Evolutionary conservation across 345 rosid genomes (phyloP).

Genomic region (Cardiospermum halicacabum): DNA sequence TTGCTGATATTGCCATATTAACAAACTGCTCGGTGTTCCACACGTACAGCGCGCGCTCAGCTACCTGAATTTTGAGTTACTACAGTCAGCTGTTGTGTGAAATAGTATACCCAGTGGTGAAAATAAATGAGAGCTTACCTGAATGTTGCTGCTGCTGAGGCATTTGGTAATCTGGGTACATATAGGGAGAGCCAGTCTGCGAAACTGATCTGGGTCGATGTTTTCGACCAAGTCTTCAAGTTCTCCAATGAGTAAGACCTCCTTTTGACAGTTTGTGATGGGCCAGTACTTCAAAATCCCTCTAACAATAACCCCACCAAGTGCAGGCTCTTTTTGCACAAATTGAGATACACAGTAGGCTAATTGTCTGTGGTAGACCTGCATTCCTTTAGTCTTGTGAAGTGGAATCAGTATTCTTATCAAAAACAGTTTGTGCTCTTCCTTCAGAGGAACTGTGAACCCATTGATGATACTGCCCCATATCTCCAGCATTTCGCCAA

Average conservation of each 20-base stretch:
- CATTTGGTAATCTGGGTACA: conserved; percentile 42
- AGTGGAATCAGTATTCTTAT: conserved; percentile 57
- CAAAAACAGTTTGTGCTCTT: conserved; percentile 60
- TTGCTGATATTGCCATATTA: conserved; percentile 45
- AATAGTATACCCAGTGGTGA: no score
- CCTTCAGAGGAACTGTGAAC: conserved; percentile 54
- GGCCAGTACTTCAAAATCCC: conserved; percentile 65
- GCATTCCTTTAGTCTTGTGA: conserved; percentile 50
- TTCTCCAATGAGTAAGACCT: conserved; percentile 47
- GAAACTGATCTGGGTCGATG: conserved; percentile 52
- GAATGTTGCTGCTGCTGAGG: conserved; percentile 51
- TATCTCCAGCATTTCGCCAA: conserved; percentile 51
- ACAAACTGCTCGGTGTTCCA: conserved; percentile 66
- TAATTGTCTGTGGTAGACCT: conserved; percentile 41
- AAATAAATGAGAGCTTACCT: conserved; percentile 48
- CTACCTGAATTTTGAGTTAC: conserved; percentile 34
- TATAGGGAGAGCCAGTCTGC: conserved; percentile 47
- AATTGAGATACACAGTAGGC: conserved; percentile 50
- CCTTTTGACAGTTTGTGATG: conserved; percentile 51
- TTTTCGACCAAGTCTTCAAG: conserved; percentile 54
- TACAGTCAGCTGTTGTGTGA: not conserved
- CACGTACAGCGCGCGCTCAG: conserved; percentile 51
- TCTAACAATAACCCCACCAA: conserved; percentile 42
- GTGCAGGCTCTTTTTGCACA: conserved; percentile 60
- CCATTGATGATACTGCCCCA: conserved; percentile 69